phyloP scores from a whole-genome alignment of 1,284 basidiomycete species.

The Crocinoboletus sp. region DNA sequence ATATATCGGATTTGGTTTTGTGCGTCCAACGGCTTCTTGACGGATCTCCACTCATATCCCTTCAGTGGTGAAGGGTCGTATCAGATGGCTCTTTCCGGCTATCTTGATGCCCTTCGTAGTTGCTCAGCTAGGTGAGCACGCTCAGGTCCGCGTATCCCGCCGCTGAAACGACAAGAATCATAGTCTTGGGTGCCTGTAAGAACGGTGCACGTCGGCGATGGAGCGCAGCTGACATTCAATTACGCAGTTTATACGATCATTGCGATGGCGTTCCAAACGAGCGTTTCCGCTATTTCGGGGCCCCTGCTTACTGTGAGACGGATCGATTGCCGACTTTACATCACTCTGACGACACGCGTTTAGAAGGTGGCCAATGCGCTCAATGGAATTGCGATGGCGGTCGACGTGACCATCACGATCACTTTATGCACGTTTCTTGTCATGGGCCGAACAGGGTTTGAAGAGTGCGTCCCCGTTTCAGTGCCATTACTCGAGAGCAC shows the following conservation, averaged over 20 bases:
- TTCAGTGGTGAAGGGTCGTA: conserved; percentile 14
- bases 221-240: conserved; percentile 7
- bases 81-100: conserved; percentile 18
- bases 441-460: conserved; percentile 23
- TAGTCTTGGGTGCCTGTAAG: conserved; percentile 20
- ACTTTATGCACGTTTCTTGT: conserved; percentile 18
- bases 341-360: conserved; percentile 7
- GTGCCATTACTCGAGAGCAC: no score
- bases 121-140: conserved; percentile 17
- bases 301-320: conserved; percentile 20
- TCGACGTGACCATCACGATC: conserved; percentile 24
- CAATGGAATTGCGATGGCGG: conserved; percentile 13
- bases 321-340: neutral
- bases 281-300: conserved; percentile 12
- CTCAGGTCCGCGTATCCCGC: neutral
- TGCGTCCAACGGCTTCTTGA: no score
- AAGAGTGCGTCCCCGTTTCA: conserved; percentile 18
- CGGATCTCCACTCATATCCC: neutral
- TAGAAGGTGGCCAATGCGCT: conserved; percentile 16
- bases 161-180: conserved; percentile 5
- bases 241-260: conserved; percentile 17
- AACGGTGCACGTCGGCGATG: neutral
- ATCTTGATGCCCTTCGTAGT: conserved; percentile 20
- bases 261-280: conserved; percentile 17
- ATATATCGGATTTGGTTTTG: conserved; percentile 27